Evolutionary conservation across 768 basidiomycete species (phyloP).

Genomic region (Podaxis sp.): DNA sequence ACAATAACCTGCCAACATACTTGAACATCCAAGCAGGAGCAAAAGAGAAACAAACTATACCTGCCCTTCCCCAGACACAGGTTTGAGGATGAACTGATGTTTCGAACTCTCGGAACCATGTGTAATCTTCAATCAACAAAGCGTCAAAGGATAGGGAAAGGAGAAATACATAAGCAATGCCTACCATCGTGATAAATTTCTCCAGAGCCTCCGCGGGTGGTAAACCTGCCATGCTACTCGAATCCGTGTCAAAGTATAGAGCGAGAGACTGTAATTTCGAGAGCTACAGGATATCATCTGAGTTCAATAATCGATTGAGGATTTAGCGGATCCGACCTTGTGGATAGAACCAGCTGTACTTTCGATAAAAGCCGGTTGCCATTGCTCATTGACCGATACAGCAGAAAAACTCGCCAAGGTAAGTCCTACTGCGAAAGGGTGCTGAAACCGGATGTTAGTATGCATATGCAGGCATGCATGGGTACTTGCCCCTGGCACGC

Average conservation of each 20-base stretch:
- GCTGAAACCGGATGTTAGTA: conserved; percentile 42
- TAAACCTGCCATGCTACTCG: conserved; percentile 71
- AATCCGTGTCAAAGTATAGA: conserved; percentile 94
- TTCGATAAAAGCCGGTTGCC: conserved; percentile 92
- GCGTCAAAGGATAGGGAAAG: neutral
- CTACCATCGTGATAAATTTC: conserved; percentile 74
- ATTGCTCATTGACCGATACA: conserved; percentile 82
- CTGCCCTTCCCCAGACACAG: conserved; percentile 92
- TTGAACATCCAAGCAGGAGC: conserved; percentile 7
- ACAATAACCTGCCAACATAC: conserved; percentile 60
- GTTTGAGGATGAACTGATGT: conserved; percentile 94
- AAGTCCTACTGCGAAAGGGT: conserved; percentile 90
- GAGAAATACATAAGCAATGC: conserved; percentile 11
- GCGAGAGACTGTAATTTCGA: conserved; percentile 85
- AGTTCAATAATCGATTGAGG: neutral
- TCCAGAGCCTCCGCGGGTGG: conserved; percentile 62
- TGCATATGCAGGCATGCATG: neutral
- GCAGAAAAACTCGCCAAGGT: conserved; percentile 88
- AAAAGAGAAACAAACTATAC: conserved; percentile 34
- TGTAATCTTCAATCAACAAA: conserved; percentile 34
- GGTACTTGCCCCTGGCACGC: conserved; percentile 80
- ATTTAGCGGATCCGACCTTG: conserved; percentile 51
- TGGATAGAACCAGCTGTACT: conserved; percentile 84
- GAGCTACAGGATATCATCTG: conserved; percentile 45
- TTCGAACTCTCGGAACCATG: conserved; percentile 46